phyloP scores from a whole-genome alignment of 306 rosid species.

The Datisca glomerata region DNA sequence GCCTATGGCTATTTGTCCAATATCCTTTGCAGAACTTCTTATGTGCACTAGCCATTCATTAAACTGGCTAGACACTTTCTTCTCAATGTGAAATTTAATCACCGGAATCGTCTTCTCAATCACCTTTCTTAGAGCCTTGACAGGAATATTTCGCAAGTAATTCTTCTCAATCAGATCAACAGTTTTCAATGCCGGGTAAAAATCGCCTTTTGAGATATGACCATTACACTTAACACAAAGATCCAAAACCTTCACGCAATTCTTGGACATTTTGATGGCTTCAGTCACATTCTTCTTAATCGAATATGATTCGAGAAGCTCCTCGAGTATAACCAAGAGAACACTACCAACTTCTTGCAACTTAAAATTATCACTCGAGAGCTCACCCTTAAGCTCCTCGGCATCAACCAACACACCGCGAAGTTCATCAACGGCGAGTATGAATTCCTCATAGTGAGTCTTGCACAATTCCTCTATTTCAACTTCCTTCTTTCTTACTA shows the following conservation, averaged over 20 bases:
- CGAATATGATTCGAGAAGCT: constrained; percentile 75
- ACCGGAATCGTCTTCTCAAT: constrained; percentile 61
- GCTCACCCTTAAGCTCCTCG: constrained; percentile 86
- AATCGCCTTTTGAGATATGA: constrained; percentile 56
- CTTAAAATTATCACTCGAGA: constrained; percentile 77
- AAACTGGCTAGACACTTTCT: constrained; percentile 62
- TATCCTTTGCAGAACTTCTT: constrained; percentile 64
- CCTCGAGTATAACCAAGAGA: constrained; percentile 74
- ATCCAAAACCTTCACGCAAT: constrained; percentile 62
- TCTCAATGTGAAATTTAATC: constrained; percentile 67
- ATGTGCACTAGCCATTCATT: constrained; percentile 90
- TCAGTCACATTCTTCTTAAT: constrained; percentile 68
- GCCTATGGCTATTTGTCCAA: constrained; percentile 74
- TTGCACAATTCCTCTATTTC: constrained; percentile 97
- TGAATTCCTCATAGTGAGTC: constrained; percentile 95
- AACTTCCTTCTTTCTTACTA: constrained; percentile 76
- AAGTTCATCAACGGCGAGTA: constrained; percentile 92
- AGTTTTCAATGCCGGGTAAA: constrained; percentile 75
- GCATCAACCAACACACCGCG: constrained; percentile 91
- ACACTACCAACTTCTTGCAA: constrained; percentile 79
- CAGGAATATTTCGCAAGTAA: constrained; percentile 47
- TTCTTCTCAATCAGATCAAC: constrained; percentile 68
- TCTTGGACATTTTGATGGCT: constrained; percentile 72
- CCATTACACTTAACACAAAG: constrained; percentile 79
- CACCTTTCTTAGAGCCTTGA: constrained; percentile 48